Percentiles rank a stretch among this genome's conserved stretches.
phyloP scores from a whole-genome alignment of 768 basidiomycete species.

The Chiua virens region DNA sequence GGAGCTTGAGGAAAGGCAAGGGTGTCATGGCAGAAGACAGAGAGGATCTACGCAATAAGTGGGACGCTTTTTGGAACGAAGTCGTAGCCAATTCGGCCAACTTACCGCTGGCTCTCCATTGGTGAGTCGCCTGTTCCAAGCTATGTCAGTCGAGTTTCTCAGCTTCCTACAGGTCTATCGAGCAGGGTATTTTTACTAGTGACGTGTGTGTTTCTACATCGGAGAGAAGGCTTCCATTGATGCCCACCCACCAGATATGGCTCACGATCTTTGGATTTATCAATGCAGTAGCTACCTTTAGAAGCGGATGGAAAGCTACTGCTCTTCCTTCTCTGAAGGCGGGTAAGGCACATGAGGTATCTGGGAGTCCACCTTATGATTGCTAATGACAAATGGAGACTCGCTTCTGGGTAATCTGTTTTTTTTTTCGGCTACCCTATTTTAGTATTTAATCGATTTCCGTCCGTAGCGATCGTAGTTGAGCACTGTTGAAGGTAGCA shows the following conservation, averaged over 20 bases:
- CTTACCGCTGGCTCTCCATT: slow-evolving; percentile 83
- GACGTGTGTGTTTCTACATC: slow-evolving; percentile 44
- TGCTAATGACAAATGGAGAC: slow-evolving; percentile 10
- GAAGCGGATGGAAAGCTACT: slow-evolving; percentile 72
- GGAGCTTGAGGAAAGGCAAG: slow-evolving; percentile 56
- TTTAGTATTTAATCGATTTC: background rate
- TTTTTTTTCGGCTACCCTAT: too few species aligned
- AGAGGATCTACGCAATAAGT: slow-evolving; percentile 54
- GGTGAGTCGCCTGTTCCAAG: slow-evolving; percentile 44
- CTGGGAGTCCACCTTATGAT: slow-evolving; percentile 2
- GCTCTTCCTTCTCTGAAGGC: slow-evolving; percentile 28
- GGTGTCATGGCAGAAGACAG: slow-evolving; percentile 53
- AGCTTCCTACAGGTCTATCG: slow-evolving; percentile 53
- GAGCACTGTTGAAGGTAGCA: too few species aligned
- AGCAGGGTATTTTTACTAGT: slow-evolving; percentile 64
- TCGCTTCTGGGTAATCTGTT: slow-evolving; percentile 6
- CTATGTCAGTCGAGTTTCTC: background rate
- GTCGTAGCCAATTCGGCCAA: slow-evolving; percentile 70
- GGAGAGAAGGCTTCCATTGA: background rate
- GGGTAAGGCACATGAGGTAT: background rate
- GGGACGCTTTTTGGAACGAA: slow-evolving; percentile 72
- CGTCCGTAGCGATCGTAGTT: too few species aligned
- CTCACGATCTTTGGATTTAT: slow-evolving; percentile 42
- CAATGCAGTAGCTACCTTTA: slow-evolving; percentile 61
- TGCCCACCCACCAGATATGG: slow-evolving; percentile 33